Percentiles rank a stretch among this genome's conserved stretches.
Evolutionary conservation across 2,329 filamentous ascomycete species (phyloP).

Genomic region (Chrysoporthe deuterocubensis): DNA sequence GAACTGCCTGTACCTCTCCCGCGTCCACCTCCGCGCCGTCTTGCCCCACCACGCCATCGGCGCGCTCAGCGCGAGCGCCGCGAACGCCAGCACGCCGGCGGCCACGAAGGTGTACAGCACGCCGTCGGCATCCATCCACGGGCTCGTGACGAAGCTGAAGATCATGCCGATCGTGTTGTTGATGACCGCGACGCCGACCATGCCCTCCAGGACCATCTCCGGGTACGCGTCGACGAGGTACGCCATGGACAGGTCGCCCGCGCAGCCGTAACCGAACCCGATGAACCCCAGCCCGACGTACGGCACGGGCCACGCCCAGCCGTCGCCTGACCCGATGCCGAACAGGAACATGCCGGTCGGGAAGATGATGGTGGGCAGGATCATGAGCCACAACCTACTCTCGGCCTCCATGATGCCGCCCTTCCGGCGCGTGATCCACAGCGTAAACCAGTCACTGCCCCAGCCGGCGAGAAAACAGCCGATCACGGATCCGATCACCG

Average conservation of each 20-base stretch:
- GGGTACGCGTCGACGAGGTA: conserved; percentile 55
- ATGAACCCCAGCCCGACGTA: conserved; percentile 53
- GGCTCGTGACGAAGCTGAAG: conserved; percentile 27
- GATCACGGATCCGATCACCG: conserved; percentile 34
- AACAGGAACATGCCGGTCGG: conserved; percentile 51
- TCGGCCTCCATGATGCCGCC: conserved; percentile 40
- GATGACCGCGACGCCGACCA: conserved; percentile 52
- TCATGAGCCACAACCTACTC: conserved; percentile 38
- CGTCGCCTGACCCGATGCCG: conserved; percentile 53
- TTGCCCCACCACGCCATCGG: conserved; percentile 62
- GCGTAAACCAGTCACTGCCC: conserved; percentile 39
- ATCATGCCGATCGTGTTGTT: conserved; percentile 28
- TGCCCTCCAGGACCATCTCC: conserved; percentile 51
- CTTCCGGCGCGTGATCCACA: conserved; percentile 37
- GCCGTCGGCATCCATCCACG: conserved; percentile 27
- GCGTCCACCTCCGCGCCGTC: conserved; percentile 51
- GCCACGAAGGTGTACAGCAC: conserved; percentile 35
- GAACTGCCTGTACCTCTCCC: conserved; percentile 49
- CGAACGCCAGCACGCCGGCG: conserved; percentile 54
- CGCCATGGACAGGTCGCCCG: conserved; percentile 46
- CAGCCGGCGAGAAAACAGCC: conserved; percentile 36
- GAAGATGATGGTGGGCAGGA: conserved; percentile 44
- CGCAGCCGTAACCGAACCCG: conserved; percentile 47
- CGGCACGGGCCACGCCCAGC: conserved; percentile 48
- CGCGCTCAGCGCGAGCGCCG: conserved; percentile 53